Percentiles rank a stretch among this genome's conserved stretches.
Conservation (phyloP, 331 rosid genomes). For the Acacia pycnantha region DNA sequence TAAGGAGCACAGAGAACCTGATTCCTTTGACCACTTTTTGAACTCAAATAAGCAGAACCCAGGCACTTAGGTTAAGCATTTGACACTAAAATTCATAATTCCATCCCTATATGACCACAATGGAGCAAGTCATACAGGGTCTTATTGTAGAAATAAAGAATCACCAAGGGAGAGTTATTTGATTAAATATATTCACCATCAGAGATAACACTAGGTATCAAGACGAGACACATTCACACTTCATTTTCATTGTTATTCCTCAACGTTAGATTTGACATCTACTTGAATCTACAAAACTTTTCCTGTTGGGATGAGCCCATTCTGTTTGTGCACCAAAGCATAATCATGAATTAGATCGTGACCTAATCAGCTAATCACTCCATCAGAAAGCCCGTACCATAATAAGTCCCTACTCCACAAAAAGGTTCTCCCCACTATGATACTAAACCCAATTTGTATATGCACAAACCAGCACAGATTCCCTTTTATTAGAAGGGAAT, state of each 20-base stretch:
- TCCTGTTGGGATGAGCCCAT: too few relatives aligned
- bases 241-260: neutral
- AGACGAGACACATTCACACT: too few relatives aligned
- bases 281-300: too few relatives aligned
- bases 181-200: neutral
- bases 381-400: neutral
- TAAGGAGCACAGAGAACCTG: neutral
- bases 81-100: neutral
- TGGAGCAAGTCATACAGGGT: neutral
- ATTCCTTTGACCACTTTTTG: neutral
- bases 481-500: neutral
- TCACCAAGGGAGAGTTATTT: conserved; percentile 5
- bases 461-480: neutral
- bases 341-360: neutral
- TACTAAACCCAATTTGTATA: neutral
- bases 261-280: too few relatives aligned
- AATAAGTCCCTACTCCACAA: neutral
- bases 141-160: conserved; percentile 5
- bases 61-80: neutral
- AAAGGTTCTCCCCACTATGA: neutral
- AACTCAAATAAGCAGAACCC: neutral
- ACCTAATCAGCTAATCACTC: neutral
- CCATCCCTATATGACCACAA: neutral
- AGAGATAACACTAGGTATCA: too few relatives aligned
- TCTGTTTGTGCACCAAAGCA: neutral